A percentile compares a stretch with the other conserved stretches of the same genome.
Conservation (phyloP, 2,329 filamentous ascomycete genomes). For the Diaporthe sp. region DNA sequence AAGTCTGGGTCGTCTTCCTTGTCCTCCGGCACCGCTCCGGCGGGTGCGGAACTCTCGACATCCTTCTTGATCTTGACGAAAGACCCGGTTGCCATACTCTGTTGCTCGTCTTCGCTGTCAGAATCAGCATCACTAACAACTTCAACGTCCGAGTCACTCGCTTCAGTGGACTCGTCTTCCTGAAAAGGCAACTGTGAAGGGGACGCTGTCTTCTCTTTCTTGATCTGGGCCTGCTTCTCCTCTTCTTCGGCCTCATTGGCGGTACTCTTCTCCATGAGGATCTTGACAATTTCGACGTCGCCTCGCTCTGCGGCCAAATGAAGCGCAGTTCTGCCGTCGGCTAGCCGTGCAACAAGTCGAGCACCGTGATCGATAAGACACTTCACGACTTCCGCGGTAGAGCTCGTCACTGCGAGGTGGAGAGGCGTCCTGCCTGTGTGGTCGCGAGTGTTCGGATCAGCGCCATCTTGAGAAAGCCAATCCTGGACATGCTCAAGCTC, state of each 20-base stretch:
- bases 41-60: slow-evolving; percentile 45
- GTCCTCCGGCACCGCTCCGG: slow-evolving; percentile 65
- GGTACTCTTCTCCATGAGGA: slow-evolving; percentile 80
- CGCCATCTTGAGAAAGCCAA: slow-evolving; percentile 75
- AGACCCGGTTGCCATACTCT: slow-evolving; percentile 75
- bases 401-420: slow-evolving; percentile 80
- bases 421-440: slow-evolving; percentile 84
- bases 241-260: slow-evolving; percentile 79
- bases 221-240: slow-evolving; percentile 66
- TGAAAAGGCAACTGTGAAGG: slow-evolving; percentile 45
- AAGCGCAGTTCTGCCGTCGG: slow-evolving; percentile 85
- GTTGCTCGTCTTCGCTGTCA: slow-evolving; percentile 65
- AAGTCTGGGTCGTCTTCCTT: slow-evolving; percentile 80
- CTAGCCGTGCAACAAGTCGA: slow-evolving; percentile 79
- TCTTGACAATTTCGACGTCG: slow-evolving; percentile 75
- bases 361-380: slow-evolving; percentile 79
- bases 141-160: slow-evolving; percentile 59
- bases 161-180: slow-evolving; percentile 51
- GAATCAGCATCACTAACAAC: slow-evolving; percentile 58
- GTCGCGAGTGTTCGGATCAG: slow-evolving; percentile 80
- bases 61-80: slow-evolving; percentile 76
- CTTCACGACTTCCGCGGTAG: slow-evolving; percentile 78
- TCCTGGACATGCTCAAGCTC: slow-evolving; percentile 78
- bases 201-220: slow-evolving; percentile 49
- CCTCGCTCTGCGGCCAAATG: slow-evolving; percentile 84